Evolutionary conservation across 441 rosid genomes (phyloP), one percentile per base, ranked within the genome.

Genomic region (Pelargonium fulgidum): DNA sequence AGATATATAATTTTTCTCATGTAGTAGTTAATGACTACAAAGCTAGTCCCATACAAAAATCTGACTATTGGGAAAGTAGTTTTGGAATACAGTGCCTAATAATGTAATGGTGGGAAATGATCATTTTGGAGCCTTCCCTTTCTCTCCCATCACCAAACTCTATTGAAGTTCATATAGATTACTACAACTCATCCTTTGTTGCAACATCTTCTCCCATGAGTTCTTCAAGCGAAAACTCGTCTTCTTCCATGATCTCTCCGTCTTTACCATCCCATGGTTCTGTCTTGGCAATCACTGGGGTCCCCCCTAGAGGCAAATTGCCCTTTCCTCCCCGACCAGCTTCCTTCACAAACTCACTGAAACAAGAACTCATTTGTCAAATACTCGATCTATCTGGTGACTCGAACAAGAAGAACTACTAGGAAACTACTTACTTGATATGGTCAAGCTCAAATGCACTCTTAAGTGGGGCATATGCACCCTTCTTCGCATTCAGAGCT

Each of bases 231-330:
- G 99, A 92, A 76, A 95, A 92, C 73, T 95, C 98, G 62, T 90
- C 97, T 79, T 86, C 99, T 78, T 95, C 98, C 0, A 86, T 50
- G 54, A 90, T 69, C 77, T 85, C 81, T 63, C 99, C 99, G 36
- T 95, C 99, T 79, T 95, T 90, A 24, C 98, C 97, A 44, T 95
- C 97, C 99, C 99, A 95, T 13, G 93, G 85, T 70, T 92, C 94
- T 0, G 85, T 80, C 78, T 73, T 83, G 44, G 64, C 80, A 4
- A 90, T 83, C 52, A 75, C 82, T 0, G 89, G 97, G 19, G 78
- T 72, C 62, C 92, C 91, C 0, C 82, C 84, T 68, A 95, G 67
- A 12, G 92, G 90, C 72, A 90, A 66, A 78, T 89, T 95, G 69
- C 99, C 99, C 82, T 88, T 95, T 61, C 99, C 99, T 7, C 99